Conservation (phyloP, 257 asterid species). For the Orobanche coerulescens region DNA sequence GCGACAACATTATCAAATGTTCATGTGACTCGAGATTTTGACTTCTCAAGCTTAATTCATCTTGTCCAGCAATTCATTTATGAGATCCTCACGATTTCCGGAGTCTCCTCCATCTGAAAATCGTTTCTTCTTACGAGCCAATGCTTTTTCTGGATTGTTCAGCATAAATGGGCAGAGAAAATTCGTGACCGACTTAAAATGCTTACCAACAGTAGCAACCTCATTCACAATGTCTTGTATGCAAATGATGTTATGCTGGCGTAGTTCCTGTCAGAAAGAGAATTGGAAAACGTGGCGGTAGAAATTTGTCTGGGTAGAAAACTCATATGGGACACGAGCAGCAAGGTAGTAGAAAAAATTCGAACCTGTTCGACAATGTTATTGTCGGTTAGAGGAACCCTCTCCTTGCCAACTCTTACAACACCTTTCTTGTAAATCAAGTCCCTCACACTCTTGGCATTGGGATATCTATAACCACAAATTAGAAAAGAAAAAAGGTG, state of each 20-base stretch:
- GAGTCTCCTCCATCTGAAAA: conserved; percentile 84
- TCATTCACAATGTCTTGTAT: conserved; percentile 80
- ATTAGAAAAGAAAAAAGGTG: background rate
- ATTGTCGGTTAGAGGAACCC: conserved; percentile 76
- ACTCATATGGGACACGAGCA: no score
- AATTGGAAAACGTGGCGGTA: background rate
- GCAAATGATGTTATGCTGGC: conserved; percentile 61
- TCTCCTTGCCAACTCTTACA: conserved; percentile 50
- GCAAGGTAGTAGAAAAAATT: background rate
- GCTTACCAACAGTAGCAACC: conserved; percentile 53
- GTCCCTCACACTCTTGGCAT: conserved; percentile 77
- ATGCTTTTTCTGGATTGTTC: conserved; percentile 69
- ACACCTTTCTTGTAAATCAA: conserved; percentile 86
- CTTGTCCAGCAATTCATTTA: conserved; percentile 66
- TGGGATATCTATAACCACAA: conserved; percentile 59
- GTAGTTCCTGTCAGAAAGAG: conserved; percentile 48
- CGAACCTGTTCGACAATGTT: conserved; percentile 73
- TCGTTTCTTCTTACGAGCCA: conserved; percentile 67
- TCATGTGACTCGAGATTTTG: background rate
- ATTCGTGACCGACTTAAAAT: conserved; percentile 51
- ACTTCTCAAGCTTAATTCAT: conserved; percentile 54
- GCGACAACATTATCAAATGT: conserved; percentile 9
- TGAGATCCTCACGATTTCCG: conserved; percentile 63
- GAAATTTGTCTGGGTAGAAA: background rate
- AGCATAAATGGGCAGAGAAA: conserved; percentile 73